Conservation (phyloP, 257 asterid genomes). For the Sherardia arvensis region DNA sequence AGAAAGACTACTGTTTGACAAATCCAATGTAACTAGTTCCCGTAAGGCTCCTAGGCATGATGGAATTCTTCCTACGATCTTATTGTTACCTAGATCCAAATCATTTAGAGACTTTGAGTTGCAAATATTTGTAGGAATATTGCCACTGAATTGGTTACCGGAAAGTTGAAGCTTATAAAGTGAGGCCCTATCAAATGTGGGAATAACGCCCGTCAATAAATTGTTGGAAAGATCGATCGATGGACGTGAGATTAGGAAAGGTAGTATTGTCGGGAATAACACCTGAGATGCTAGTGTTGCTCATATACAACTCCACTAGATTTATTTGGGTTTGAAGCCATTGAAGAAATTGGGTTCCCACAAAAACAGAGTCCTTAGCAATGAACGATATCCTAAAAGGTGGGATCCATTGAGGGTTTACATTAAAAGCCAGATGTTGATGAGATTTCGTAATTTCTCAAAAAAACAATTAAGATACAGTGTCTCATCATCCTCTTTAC, state of each 20-base stretch:
- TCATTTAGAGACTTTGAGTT: neutral
- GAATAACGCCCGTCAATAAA: neutral
- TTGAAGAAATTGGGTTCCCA: neutral
- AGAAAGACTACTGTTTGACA: too few relatives aligned
- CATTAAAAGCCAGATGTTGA: neutral
- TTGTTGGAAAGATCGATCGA: neutral
- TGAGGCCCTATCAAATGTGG: neutral
- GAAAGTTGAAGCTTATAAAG: neutral
- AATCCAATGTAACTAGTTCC: too few relatives aligned
- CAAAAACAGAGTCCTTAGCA: neutral
- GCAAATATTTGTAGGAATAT: neutral
- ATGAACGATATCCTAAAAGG: neutral
- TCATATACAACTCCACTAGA: neutral
- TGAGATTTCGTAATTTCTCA: too few relatives aligned
- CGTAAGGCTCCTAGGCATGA: too few relatives aligned
- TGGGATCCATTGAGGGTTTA: neutral
- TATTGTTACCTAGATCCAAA: neutral
- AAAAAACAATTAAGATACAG: too few relatives aligned
- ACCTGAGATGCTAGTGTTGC: neutral
- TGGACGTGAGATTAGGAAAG: too few relatives aligned
- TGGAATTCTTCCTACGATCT: too few relatives aligned
- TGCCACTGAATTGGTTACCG: neutral
- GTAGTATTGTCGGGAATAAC: neutral
- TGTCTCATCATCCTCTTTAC: too few relatives aligned
- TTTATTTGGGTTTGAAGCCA: neutral